A percentile compares a stretch with the other conserved stretches of the same genome.
Evolutionary conservation across 768 basidiomycete species (phyloP).

Genomic region (Coprinopsis sp.): DNA sequence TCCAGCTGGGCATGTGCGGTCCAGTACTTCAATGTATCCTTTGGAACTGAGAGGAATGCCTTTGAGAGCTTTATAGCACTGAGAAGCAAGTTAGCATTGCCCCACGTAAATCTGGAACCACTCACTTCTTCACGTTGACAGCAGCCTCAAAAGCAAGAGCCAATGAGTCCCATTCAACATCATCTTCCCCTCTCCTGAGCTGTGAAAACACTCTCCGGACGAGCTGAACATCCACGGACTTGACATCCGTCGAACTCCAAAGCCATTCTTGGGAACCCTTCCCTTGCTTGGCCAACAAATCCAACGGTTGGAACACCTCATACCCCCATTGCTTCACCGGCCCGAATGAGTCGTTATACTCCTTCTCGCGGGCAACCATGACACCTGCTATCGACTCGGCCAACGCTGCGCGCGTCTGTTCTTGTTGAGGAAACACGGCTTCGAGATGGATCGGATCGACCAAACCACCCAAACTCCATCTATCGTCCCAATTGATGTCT

Average conservation of each 20-base stretch:
- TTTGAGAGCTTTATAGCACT: constrained; percentile 73
- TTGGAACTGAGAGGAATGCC: constrained; percentile 48
- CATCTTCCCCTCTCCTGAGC: constrained; percentile 42
- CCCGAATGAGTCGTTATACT: constrained; percentile 58
- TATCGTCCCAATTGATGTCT: constrained; percentile 55
- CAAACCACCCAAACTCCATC: constrained; percentile 56
- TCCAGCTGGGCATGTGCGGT: constrained; percentile 74
- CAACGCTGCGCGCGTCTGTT: constrained; percentile 28
- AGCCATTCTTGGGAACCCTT: constrained; percentile 26
- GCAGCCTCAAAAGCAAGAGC: constrained; percentile 66
- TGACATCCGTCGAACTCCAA: constrained; percentile 45
- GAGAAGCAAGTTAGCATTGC: constrained; percentile 2
- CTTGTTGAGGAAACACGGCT: constrained; percentile 46
- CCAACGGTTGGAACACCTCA: constrained; percentile 51
- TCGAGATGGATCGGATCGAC: constrained; percentile 40
- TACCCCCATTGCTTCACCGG: constrained; percentile 65
- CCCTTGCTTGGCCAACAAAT: constrained; percentile 28
- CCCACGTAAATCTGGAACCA: constrained; percentile 3
- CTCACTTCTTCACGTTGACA: constrained; percentile 52
- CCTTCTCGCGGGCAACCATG: constrained; percentile 60
- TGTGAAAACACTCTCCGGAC: constrained; percentile 57
- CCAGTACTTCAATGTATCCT: constrained; percentile 64
- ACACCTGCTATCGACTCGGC: constrained; percentile 64
- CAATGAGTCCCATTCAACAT: constrained; percentile 62
- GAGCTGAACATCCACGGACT: constrained; percentile 43